phyloP scores from a whole-genome alignment of 2,329 filamentous ascomycete species.

The Pseudopithomyces maydicus region DNA sequence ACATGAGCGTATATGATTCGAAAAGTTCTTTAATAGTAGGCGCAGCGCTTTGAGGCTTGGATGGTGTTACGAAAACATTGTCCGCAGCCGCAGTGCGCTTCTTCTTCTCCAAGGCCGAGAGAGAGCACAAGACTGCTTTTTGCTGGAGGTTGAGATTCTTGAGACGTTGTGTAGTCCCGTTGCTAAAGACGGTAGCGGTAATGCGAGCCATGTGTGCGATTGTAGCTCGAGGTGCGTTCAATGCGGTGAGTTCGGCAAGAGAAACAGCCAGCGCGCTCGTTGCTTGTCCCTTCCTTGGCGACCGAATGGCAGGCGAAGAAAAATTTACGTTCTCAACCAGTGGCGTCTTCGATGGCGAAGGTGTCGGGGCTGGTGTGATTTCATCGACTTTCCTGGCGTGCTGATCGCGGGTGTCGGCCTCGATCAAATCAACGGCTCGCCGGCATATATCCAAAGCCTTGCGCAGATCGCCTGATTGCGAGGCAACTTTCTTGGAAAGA shows the following conservation, averaged over 20 bases:
- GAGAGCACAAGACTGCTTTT: slow-evolving; percentile 88
- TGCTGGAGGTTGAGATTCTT: slow-evolving; percentile 92
- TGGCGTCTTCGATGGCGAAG: slow-evolving; percentile 74
- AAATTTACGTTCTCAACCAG: slow-evolving; percentile 83
- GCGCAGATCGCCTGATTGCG: slow-evolving; percentile 89
- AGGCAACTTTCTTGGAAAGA: slow-evolving; percentile 91
- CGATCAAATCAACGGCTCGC: slow-evolving; percentile 85
- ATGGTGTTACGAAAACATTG: slow-evolving; percentile 45
- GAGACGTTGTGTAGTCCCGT: slow-evolving; percentile 83
- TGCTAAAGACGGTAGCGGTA: slow-evolving; percentile 86
- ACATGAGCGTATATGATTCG: slow-evolving; percentile 80
- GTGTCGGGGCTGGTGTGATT: slow-evolving; percentile 51
- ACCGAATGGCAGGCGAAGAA: slow-evolving; percentile 54
- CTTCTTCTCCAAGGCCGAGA: slow-evolving; percentile 84
- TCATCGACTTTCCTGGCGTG: slow-evolving; percentile 65
- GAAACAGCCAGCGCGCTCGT: slow-evolving; percentile 46
- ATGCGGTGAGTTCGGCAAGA: slow-evolving; percentile 67
- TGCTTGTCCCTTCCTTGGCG: slow-evolving; percentile 45
- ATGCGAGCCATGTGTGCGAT: slow-evolving; percentile 92
- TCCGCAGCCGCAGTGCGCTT: slow-evolving; percentile 55
- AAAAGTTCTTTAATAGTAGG: slow-evolving; percentile 86
- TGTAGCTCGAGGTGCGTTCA: slow-evolving; percentile 84
- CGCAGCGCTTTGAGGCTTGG: slow-evolving; percentile 58
- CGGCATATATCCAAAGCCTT: slow-evolving; percentile 96
- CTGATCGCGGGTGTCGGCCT: slow-evolving; percentile 78